Evolutionary conservation across 495 filamentous ascomycete genomes (phyloP).

Genomic region (Parachaetomium inaequale): DNA sequence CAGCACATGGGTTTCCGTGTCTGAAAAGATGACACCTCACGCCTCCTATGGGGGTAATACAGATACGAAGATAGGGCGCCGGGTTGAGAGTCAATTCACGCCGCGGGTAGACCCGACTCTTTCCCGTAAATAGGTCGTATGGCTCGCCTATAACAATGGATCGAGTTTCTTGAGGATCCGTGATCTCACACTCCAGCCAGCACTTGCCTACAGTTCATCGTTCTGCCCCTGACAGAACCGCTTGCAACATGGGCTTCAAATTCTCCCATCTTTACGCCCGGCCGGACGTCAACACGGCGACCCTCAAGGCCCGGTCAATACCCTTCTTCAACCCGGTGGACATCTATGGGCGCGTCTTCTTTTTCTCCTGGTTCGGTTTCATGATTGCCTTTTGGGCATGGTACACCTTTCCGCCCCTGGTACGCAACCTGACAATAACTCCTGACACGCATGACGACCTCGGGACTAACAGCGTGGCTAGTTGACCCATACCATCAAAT

Average conservation of each 20-base stretch:
- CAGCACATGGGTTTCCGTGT: neutral
- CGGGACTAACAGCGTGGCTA: neutral
- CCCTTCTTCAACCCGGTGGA: conserved; percentile 78
- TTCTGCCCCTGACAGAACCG: conserved; percentile 44
- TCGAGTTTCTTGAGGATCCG: neutral
- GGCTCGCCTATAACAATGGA: conserved; percentile 1
- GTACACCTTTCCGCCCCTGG: conserved; percentile 80
- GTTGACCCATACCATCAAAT: conserved; percentile 71
- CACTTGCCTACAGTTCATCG: neutral
- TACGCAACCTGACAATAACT: conserved; percentile 33
- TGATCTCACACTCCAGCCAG: neutral
- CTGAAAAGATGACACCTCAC: neutral
- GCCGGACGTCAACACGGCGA: conserved; percentile 64
- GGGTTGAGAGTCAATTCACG: neutral
- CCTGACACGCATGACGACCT: neutral
- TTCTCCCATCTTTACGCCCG: conserved; percentile 56
- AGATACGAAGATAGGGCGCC: neutral
- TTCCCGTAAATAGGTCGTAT: neutral
- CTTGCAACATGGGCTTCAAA: conserved; percentile 41
- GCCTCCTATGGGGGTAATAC: neutral
- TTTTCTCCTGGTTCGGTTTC: conserved; percentile 94
- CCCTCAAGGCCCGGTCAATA: conserved; percentile 75
- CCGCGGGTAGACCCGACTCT: neutral
- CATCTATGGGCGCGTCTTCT: conserved; percentile 83
- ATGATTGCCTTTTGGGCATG: conserved; percentile 95